A percentile compares a stretch with the other conserved stretches of the same genome.
Evolutionary conservation across 306 rosid species (phyloP).

Genomic region (Vicia faba): DNA sequence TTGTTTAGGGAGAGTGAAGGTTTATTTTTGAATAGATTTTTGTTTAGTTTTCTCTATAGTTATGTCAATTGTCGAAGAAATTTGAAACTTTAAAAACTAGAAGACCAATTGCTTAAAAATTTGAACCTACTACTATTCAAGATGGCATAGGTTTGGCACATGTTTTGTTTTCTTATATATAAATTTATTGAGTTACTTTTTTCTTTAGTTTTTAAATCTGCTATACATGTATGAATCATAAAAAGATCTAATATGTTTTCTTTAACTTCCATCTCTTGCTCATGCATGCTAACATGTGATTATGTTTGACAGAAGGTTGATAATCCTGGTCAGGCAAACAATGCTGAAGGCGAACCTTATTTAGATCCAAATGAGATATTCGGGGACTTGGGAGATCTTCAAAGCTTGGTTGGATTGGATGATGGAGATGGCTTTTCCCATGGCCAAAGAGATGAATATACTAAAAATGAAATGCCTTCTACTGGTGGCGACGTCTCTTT

Average conservation of each 20-base stretch:
- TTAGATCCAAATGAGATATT: constrained; percentile 33
- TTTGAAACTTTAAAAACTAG: not conserved
- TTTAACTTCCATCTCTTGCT: constrained; percentile 1
- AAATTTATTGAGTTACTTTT: not conserved
- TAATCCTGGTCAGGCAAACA: constrained; percentile 4
- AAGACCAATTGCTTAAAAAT: constrained; percentile 13
- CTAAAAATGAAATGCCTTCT: constrained; percentile 33
- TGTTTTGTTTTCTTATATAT: not conserved
- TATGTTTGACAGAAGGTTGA: constrained; percentile 35
- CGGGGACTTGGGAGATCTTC: constrained; percentile 46
- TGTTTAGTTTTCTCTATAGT: not conserved
- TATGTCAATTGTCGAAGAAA: not conserved
- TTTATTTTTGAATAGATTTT: constrained; percentile 4
- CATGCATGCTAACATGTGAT: constrained; percentile 25
- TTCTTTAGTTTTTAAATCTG: constrained; percentile 9
- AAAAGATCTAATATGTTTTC: not conserved
- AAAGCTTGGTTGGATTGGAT: constrained; percentile 24
- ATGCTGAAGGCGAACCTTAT: constrained; percentile 22
- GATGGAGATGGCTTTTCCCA: constrained; percentile 19
- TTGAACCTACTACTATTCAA: constrained; percentile 5
- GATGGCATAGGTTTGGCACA: not conserved
- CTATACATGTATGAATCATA: not conserved
- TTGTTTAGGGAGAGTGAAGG: not conserved
- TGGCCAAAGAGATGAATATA: constrained; percentile 20
- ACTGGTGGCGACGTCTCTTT: not conserved